Base-by-base conservation (phyloP, 108 stramenopile genomes). In the Epithemia pelagica region DNA sequence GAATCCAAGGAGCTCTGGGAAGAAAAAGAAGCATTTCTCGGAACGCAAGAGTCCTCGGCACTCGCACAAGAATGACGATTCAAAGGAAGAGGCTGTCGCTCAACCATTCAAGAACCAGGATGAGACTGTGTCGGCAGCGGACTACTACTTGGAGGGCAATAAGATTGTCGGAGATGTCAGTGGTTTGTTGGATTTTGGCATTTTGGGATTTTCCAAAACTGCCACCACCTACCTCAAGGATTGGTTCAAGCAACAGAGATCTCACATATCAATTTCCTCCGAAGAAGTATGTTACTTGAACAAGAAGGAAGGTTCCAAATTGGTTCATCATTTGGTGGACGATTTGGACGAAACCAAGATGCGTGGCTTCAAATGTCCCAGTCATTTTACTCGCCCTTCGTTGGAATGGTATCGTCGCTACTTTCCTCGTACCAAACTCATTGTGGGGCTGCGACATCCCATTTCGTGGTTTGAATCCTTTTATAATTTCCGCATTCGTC, bases 201-300 rank as follows among this genome's bases (percentile, higher is more conserved):
- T 86, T 53, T 62, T 78, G 2, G 84, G 76, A 27, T 81, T 81
- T 60, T 78, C 78, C 30, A 86, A 86, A 61, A 74, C 71, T 32
- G 84, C 81, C 8, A 86, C 84, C 0, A 72, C 84, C 5, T 65
- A 78, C 22, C 30, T 68, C 28, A 59, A 51, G 22, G 22, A 58
- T 18, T 59, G 58, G 58, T 30, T 68, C 5, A 21, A 31, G 8
- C 28, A 31, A 24, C 67, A 68, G 20, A 46, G 10, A 5, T 46
- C 37, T 5, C 37, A 46, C 37, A 46, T 46, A 10, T 46, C 37
- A 15, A 46, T 46, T 46, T 46, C 37, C 37, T 21, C 57, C 58
- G 30, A 59, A 30, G 31, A 58, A 28, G 32, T 23, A 30, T 29
- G 28, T 28, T 59, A 51, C 18, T 58, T 29, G 15, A 22, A 59